phyloP scores from a whole-genome alignment of 2,329 filamentous ascomycete genomes.

The Acarospora socialis region DNA sequence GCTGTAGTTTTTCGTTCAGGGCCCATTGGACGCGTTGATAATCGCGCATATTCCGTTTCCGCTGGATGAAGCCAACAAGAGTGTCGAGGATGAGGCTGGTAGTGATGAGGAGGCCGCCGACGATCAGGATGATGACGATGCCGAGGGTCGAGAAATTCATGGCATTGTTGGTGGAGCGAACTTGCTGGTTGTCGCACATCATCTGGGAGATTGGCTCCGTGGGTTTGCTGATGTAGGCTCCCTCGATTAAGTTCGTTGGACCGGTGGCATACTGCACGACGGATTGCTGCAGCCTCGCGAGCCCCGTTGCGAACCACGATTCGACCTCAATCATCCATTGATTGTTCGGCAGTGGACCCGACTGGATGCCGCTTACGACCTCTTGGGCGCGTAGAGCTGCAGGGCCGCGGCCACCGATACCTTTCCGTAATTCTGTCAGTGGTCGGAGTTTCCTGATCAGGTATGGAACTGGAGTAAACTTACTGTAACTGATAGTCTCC shows the following conservation, averaged over 20 bases:
- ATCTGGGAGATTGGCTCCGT: neutral
- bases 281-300: slow-evolving; percentile 10
- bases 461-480: too few relatives aligned
- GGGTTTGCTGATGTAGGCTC: slow-evolving; percentile 4
- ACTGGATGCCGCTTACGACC: neutral
- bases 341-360: slow-evolving; percentile 6
- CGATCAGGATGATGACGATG: slow-evolving; percentile 14
- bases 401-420: slow-evolving; percentile 8
- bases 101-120: slow-evolving; percentile 13
- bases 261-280: slow-evolving; percentile 11
- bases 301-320: slow-evolving; percentile 7
- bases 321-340: slow-evolving; percentile 11
- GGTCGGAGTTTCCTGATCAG: too few relatives aligned
- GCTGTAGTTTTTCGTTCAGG: slow-evolving; percentile 15
- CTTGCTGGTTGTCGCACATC: slow-evolving; percentile 14
- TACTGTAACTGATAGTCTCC: slow-evolving; percentile 2
- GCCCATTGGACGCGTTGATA: slow-evolving; percentile 13
- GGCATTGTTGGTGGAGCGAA: slow-evolving; percentile 10
- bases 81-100: slow-evolving; percentile 11
- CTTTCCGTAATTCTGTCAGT: too few relatives aligned
- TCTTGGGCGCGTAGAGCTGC: slow-evolving; percentile 8
- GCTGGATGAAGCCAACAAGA: slow-evolving; percentile 10
- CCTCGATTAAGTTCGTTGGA: slow-evolving; percentile 3
- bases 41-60: slow-evolving; percentile 2
- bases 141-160: slow-evolving; percentile 16